Evolutionary conservation across 805 yeast genomes (phyloP).

Genomic region (Pichia californica): DNA sequence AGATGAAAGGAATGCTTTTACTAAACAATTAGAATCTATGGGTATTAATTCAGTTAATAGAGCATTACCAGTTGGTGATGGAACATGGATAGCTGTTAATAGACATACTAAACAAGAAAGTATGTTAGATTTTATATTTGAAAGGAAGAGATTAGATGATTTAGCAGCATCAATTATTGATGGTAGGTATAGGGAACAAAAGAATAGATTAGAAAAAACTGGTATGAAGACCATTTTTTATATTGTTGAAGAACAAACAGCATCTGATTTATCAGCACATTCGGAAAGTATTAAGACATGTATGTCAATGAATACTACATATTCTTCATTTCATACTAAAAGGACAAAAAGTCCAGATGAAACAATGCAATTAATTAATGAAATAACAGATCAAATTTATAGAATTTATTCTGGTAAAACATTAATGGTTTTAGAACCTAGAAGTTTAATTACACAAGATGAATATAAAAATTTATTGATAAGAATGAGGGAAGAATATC

Average conservation of each 20-base stretch:
- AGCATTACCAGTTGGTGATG: constrained; percentile 78
- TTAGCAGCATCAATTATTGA: constrained; percentile 75
- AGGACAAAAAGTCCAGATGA: constrained; percentile 68
- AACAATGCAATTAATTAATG: constrained; percentile 55
- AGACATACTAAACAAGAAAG: constrained; percentile 51
- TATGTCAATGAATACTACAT: constrained; percentile 60
- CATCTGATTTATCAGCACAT: constrained; percentile 40
- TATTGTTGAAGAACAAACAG: constrained; percentile 67
- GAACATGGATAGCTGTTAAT: constrained; percentile 79
- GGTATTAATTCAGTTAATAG: constrained; percentile 48
- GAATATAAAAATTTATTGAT: constrained; percentile 40
- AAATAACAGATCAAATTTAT: constrained; percentile 40
- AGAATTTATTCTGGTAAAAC: constrained; percentile 32
- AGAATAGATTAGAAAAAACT: constrained; percentile 62
- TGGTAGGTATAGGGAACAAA: constrained; percentile 86
- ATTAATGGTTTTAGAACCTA: constrained; percentile 47
- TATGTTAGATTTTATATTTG: constrained; percentile 77
- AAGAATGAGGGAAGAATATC: constrained; percentile 31
- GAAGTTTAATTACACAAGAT: constrained; percentile 40
- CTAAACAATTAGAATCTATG: constrained; percentile 40
- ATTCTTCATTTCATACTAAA: constrained; percentile 59
- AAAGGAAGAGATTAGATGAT: constrained; percentile 86
- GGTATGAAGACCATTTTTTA: constrained; percentile 66
- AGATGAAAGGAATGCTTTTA: constrained; percentile 65
- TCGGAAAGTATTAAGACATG: constrained; percentile 70